Evolutionary conservation across 2,329 filamentous ascomycete genomes (phyloP).

Genomic region (Penicillium sp.): DNA sequence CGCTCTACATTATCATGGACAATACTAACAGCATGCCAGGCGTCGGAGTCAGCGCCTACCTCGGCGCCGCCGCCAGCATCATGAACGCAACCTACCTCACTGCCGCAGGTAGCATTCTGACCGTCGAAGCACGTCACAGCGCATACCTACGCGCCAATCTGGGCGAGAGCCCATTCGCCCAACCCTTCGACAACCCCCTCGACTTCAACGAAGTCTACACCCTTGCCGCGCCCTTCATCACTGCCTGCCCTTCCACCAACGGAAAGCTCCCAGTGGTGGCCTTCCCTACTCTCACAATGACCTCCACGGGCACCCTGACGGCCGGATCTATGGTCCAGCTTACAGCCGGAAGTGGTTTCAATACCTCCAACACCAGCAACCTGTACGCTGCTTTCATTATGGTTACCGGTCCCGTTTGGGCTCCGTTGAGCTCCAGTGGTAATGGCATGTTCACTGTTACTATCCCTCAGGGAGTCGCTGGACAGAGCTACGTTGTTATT

Average conservation of each 20-base stretch:
- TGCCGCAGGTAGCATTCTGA: slow-evolving; percentile 63
- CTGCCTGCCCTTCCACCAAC: slow-evolving; percentile 57
- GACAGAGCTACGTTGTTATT: slow-evolving; percentile 33
- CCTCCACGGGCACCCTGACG: slow-evolving; percentile 11
- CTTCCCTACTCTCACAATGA: slow-evolving; percentile 52
- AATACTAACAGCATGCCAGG: not conserved
- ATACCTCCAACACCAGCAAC: slow-evolving; percentile 21
- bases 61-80: slow-evolving; percentile 62
- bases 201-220: slow-evolving; percentile 62
- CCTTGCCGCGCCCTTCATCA: slow-evolving; percentile 65
- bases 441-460: slow-evolving; percentile 21
- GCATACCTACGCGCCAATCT: slow-evolving; percentile 59
- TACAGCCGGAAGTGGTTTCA: slow-evolving; percentile 22
- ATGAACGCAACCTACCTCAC: slow-evolving; percentile 60
- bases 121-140: slow-evolving; percentile 65
- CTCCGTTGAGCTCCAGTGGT: slow-evolving; percentile 7
- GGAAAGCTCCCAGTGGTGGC: slow-evolving; percentile 60
- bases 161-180: slow-evolving; percentile 55
- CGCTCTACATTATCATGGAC: not conserved
- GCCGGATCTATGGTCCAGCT: slow-evolving; percentile 19
- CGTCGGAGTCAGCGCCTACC: slow-evolving; percentile 61
- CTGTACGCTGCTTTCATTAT: slow-evolving; percentile 23
- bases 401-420: slow-evolving; percentile 10
- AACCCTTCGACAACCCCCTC: slow-evolving; percentile 63
- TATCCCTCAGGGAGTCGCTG: slow-evolving; percentile 24